These are phyloP conservation scores for Boletus pseudopeckii DNA, from an alignment of 768 basidiomycete species.

Conservation along the genomic window DNA sequence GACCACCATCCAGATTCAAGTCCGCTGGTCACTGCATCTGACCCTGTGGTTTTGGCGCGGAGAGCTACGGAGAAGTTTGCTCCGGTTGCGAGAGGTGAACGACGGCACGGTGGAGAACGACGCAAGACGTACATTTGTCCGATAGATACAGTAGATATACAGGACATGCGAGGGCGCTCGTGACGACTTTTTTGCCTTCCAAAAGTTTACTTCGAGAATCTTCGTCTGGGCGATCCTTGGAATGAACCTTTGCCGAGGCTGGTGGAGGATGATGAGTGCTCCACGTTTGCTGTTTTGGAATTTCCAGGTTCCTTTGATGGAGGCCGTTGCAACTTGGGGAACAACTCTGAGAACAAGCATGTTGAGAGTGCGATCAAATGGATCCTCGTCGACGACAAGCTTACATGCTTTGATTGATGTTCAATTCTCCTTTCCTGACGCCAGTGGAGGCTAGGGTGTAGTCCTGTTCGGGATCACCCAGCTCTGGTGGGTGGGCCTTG, in stretches of 20 bases:
- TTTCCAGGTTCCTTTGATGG: constrained; percentile 29
- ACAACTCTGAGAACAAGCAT: background rate
- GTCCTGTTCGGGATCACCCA: constrained; percentile 10
- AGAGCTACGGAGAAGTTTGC: constrained; percentile 12
- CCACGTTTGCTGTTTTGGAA: constrained; percentile 23
- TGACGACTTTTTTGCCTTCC: constrained; percentile 25
- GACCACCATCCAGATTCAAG: no score
- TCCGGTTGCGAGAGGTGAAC: constrained; percentile 6
- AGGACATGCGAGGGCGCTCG: constrained; percentile 24
- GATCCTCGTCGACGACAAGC: background rate
- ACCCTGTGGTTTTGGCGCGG: background rate
- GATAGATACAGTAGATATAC: constrained; percentile 26
- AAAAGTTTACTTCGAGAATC: constrained; percentile 10
- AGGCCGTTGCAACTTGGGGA: constrained; percentile 21
- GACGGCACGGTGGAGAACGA: background rate
- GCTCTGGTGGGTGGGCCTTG: background rate
- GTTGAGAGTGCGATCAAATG: no score
- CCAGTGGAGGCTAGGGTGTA: constrained; percentile 21
- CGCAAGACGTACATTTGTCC: constrained; percentile 7
- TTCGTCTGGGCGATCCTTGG: constrained; percentile 14
- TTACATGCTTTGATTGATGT: constrained; percentile 1
- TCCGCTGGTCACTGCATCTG: no score
- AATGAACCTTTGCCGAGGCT: constrained; percentile 22
- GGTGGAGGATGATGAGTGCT: constrained; percentile 28
- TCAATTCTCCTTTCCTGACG: constrained; percentile 14